Evolutionary conservation across 169 alveolate species (phyloP).

Genomic region (Plasmodium chabaudi): DNA sequence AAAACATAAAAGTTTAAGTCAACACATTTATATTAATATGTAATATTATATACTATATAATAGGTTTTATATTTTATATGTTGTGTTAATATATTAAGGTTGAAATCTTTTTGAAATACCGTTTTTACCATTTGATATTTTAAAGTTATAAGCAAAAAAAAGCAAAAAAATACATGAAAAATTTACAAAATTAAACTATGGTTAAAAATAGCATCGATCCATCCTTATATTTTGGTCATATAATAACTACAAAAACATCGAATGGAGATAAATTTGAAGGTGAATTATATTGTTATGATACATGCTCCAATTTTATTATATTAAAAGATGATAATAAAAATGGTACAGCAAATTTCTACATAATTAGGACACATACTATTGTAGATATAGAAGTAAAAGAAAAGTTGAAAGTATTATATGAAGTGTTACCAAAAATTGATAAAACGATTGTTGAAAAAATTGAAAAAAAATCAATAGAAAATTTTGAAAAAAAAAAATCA

Average conservation of each 20-base stretch:
- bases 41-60: background rate
- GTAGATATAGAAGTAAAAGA: constrained; percentile 35
- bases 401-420: constrained; percentile 16
- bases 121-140: constrained; percentile 4
- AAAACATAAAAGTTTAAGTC: background rate
- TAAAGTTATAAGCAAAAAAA: background rate
- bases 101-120: background rate
- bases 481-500: constrained; percentile 32
- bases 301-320: constrained; percentile 12
- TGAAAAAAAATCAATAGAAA: constrained; percentile 37
- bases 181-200: constrained; percentile 34
- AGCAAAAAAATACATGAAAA: constrained; percentile 4
- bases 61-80: background rate
- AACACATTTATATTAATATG: background rate
- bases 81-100: too few species aligned
- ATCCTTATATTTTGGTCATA: constrained; percentile 48
- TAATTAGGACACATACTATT: constrained; percentile 25
- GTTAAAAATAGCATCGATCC: constrained; percentile 47
- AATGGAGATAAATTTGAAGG: constrained; percentile 62
- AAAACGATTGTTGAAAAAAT: constrained; percentile 38
- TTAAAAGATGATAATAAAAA: constrained; percentile 46
- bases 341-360: constrained; percentile 64
- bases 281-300: constrained; percentile 61
- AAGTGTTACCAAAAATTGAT: constrained; percentile 31
- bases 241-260: constrained; percentile 16